Conservation (phyloP, 768 basidiomycete genomes). For the Boletales sp. region DNA sequence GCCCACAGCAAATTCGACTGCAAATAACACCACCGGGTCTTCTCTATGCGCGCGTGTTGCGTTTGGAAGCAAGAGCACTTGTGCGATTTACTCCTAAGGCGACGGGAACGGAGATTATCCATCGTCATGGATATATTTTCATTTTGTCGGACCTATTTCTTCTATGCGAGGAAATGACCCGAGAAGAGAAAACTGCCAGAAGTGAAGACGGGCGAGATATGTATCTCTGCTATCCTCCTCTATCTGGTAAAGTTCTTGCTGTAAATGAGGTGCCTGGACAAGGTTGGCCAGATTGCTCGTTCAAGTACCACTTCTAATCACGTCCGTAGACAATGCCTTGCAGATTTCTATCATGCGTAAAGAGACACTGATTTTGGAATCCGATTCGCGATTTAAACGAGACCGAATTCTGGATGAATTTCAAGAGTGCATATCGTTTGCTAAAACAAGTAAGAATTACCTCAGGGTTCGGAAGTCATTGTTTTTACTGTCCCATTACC, state of each 20-base stretch:
- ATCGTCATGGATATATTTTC: slow-evolving; percentile 76
- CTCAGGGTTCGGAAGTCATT: neutral
- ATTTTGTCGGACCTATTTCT: slow-evolving; percentile 92
- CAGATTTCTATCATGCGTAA: slow-evolving; percentile 84
- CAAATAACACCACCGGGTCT: slow-evolving; percentile 84
- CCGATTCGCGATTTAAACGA: slow-evolving; percentile 53
- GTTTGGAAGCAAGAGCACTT: slow-evolving; percentile 65
- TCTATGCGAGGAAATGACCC: slow-evolving; percentile 79
- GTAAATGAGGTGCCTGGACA: slow-evolving; percentile 59
- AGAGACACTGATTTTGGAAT: slow-evolving; percentile 71
- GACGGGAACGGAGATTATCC: slow-evolving; percentile 71
- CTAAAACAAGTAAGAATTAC: slow-evolving; percentile 55
- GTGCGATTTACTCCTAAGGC: slow-evolving; percentile 76
- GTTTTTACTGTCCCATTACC: slow-evolving; percentile 5
- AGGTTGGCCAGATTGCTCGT: slow-evolving; percentile 40
- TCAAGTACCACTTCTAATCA: slow-evolving; percentile 10
- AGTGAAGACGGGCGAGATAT: slow-evolving; percentile 69
- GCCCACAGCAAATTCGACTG: slow-evolving; percentile 72
- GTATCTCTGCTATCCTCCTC: slow-evolving; percentile 91
- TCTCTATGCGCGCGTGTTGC: slow-evolving; percentile 73
- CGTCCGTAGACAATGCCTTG: slow-evolving; percentile 58
- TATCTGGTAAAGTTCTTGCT: slow-evolving; percentile 89
- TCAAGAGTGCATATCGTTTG: slow-evolving; percentile 81
- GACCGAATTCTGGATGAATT: slow-evolving; percentile 69
- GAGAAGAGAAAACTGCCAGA: slow-evolving; percentile 51